These are phyloP conservation scores for Vigna trinervia DNA, from an alignment of 306 rosid genomes.

Conservation along the genomic window DNA sequence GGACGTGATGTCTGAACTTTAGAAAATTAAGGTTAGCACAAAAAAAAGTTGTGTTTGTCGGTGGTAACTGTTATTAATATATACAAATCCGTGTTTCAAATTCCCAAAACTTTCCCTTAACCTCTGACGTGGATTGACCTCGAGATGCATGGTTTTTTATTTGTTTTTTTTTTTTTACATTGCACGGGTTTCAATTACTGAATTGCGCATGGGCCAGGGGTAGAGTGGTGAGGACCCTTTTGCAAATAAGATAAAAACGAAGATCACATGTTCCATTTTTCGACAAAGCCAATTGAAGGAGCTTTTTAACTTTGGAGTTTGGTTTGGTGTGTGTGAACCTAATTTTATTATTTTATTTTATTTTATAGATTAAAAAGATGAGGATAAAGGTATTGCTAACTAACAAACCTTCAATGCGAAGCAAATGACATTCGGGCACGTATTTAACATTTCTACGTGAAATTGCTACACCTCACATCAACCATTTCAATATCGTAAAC, in stretches of 20 bases:
- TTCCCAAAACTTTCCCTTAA: background rate
- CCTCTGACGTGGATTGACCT: background rate
- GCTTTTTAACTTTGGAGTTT: slow-evolving; percentile 27
- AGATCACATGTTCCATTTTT: slow-evolving; percentile 41
- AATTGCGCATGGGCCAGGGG: background rate
- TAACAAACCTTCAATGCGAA: slow-evolving; percentile 35
- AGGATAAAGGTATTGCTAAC: slow-evolving; percentile 3
- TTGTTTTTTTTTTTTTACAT: background rate
- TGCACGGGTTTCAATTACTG: slow-evolving; percentile 2
- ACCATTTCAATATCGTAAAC: background rate
- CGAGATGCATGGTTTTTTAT: background rate
- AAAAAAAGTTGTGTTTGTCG: background rate
- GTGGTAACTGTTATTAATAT: background rate
- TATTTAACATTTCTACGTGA: background rate
- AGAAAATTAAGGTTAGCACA: background rate
- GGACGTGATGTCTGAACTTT: background rate
- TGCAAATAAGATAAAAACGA: slow-evolving; percentile 30
- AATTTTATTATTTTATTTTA: background rate
- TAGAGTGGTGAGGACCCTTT: slow-evolving; percentile 17
- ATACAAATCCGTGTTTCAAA: background rate
- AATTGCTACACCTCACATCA: background rate
- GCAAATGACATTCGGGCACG: slow-evolving; percentile 33
- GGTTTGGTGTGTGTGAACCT: background rate
- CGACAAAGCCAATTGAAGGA: slow-evolving; percentile 30
- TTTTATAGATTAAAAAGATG: background rate